Conservation (phyloP, 2,329 filamentous ascomycete genomes). For the Tolypocladium inflatum region DNA sequence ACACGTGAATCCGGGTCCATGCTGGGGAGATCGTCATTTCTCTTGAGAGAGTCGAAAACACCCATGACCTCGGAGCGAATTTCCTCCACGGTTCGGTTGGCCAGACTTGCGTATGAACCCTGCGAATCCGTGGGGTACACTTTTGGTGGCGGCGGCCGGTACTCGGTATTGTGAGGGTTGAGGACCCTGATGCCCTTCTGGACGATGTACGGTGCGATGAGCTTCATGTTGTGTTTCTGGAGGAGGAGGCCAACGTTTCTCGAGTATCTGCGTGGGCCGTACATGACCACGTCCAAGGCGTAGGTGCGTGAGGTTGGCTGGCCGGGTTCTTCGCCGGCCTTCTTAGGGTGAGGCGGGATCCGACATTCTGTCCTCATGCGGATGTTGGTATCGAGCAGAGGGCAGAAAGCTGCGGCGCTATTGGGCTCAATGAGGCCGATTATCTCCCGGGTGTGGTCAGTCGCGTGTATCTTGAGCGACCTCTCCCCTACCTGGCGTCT, state of each 20-base stretch:
- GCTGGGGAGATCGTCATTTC: conserved; percentile 64
- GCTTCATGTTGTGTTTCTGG: conserved; percentile 51
- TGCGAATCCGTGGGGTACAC: conserved; percentile 21
- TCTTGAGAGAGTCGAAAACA: conserved; percentile 78
- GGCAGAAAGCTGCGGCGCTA: conserved; percentile 58
- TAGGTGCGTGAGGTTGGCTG: conserved; percentile 50
- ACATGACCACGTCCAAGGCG: conserved; percentile 65
- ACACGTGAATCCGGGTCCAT: conserved; percentile 56
- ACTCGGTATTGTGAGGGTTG: conserved; percentile 62
- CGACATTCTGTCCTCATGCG: conserved; percentile 64
- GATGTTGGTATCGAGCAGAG: conserved; percentile 59
- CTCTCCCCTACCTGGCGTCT: conserved; percentile 46
- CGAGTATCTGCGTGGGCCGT: conserved; percentile 61
- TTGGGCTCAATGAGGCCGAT: conserved; percentile 69
- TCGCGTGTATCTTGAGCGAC: conserved; percentile 57
- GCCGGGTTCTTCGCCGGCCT: conserved; percentile 54
- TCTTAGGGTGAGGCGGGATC: conserved; percentile 57
- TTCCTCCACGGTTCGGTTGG: conserved; percentile 67
- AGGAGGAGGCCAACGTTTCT: conserved; percentile 59
- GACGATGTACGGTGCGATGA: conserved; percentile 56
- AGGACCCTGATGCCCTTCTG: conserved; percentile 60
- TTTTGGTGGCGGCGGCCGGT: conserved; percentile 28
- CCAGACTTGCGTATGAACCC: conserved; percentile 16
- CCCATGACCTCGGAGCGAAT: conserved; percentile 74
- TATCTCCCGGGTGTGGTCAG: conserved; percentile 59